Evolutionary conservation across 495 filamentous ascomycete genomes (phyloP).

Genomic region (Penicillium silybi): DNA sequence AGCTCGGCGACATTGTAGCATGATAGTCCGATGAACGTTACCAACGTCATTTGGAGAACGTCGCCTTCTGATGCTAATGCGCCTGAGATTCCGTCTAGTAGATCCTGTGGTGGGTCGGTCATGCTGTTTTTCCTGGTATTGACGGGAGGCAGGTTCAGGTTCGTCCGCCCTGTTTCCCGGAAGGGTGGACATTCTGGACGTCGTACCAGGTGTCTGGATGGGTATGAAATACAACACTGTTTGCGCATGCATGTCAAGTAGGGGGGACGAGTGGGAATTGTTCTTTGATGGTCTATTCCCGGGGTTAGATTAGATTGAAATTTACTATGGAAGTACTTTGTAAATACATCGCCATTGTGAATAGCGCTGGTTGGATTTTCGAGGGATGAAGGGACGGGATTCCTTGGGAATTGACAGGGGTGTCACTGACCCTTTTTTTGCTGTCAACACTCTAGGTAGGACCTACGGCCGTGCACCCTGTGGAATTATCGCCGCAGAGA

Average conservation of each 20-base stretch:
- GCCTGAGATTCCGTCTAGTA: conserved; percentile 37
- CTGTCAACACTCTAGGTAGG: not conserved
- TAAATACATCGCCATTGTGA: not conserved
- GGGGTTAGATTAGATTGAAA: conserved; percentile 3
- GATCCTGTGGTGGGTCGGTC: conserved; percentile 20
- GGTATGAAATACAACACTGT: not conserved
- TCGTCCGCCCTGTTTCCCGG: not conserved
- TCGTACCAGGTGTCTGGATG: not conserved
- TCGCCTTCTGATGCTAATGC: conserved; percentile 24
- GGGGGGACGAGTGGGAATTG: no score
- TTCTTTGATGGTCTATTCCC: not conserved
- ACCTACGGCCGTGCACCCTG: not conserved
- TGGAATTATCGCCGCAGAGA: no score
- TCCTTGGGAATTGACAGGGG: not conserved
- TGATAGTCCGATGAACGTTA: conserved; percentile 45
- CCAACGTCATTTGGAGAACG: conserved; percentile 31
- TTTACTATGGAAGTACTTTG: no score
- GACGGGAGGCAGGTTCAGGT: not conserved
- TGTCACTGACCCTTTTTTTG: not conserved
- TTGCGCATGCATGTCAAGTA: no score
- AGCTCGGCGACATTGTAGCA: conserved; percentile 52
- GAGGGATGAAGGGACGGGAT: not conserved
- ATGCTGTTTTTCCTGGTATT: no score
- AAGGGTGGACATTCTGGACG: not conserved
- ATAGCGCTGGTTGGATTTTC: not conserved